Evolutionary conservation across 192 early-diverging fungal genomes (phyloP), one percentile per base, ranked within the genome.

Genomic region (Dimargaris verticillata): DNA sequence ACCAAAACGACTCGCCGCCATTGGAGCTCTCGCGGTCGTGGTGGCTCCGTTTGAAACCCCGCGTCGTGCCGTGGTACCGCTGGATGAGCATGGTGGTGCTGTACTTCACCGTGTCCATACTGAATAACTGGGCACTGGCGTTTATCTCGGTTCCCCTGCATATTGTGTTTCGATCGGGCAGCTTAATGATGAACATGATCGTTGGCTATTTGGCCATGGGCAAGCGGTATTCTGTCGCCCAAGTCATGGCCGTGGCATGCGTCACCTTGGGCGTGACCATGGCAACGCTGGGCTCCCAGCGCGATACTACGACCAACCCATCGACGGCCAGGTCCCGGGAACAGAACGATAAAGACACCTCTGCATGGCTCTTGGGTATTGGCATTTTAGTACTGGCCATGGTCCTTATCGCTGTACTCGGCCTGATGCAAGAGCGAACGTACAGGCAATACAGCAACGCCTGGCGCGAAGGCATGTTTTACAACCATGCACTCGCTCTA

Each of bases 391-490:
- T 76, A 1, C 26, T 86, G 7, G 88, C 88, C 7, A 76, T 95
- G 63, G 67, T 88, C 18, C 61, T 92, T 17, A 87, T 90, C 0
- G 85, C 85, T 38, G 60, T 88, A 17, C 79, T 95, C 62, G 92
- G 92, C 0, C 73, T 91, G 57, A 81, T 80, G 57, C 92, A 95
- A 65, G 89, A 95, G 63, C 41, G 72, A 0, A 89, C 87, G 17
- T 92, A 91, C 62, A 63, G 70, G 13, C 80, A 74, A 47, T 91
- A 88, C 51, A 85, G 88, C 18, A 79, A 83, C 28, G 78, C 84
- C 52, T 95, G 92, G 92, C 75, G 81, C 18, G 92, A 95, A 66
- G 89, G 87, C 0, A 70, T 95, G 20, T 95, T 95, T 66, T 95
- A 95, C 24, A 78, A 85, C 78, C 92, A 95, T 63, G 66, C 80